A percentile compares a stretch with the other conserved stretches of the same genome.
Conservation (phyloP, 768 basidiomycete species). For the Podaxis sp. region DNA sequence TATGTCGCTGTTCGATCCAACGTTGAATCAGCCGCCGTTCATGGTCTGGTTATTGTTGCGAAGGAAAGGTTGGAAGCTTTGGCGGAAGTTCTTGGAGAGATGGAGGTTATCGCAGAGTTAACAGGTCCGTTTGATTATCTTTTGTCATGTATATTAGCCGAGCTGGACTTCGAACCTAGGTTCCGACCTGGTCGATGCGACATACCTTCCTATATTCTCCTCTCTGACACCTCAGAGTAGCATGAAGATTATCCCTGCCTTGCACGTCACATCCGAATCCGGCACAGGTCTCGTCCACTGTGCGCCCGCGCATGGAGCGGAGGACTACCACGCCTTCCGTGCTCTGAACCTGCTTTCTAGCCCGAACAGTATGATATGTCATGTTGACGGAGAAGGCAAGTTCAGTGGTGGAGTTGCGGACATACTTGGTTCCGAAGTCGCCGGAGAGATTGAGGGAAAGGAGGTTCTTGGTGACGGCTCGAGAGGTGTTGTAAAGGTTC, state of each 20-base stretch:
- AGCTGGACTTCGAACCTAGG: constrained; percentile 27
- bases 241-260: constrained; percentile 60
- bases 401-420: constrained; percentile 62
- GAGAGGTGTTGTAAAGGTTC: constrained; percentile 59
- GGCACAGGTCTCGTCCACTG: constrained; percentile 96
- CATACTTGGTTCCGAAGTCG: constrained; percentile 53
- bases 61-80: constrained; percentile 48
- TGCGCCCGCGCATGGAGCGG: constrained; percentile 91
- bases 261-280: constrained; percentile 82
- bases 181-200: constrained; percentile 55
- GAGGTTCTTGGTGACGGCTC: constrained; percentile 75
- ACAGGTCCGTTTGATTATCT: constrained; percentile 30
- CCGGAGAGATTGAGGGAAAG: constrained; percentile 55
- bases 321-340: constrained; percentile 86
- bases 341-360: constrained; percentile 47
- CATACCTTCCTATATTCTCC: constrained; percentile 65
- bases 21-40: constrained; percentile 11
- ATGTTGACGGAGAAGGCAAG: constrained; percentile 76
- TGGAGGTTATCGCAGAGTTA: constrained; percentile 36
- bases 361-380: constrained; percentile 61
- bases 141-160: not conserved
- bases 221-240: constrained; percentile 21
- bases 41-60: constrained; percentile 44
- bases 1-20: constrained; percentile 54
- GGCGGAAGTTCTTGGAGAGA: constrained; percentile 32